phyloP scores from a whole-genome alignment of 1,284 basidiomycete species.

The Leccinum subrobustum region DNA sequence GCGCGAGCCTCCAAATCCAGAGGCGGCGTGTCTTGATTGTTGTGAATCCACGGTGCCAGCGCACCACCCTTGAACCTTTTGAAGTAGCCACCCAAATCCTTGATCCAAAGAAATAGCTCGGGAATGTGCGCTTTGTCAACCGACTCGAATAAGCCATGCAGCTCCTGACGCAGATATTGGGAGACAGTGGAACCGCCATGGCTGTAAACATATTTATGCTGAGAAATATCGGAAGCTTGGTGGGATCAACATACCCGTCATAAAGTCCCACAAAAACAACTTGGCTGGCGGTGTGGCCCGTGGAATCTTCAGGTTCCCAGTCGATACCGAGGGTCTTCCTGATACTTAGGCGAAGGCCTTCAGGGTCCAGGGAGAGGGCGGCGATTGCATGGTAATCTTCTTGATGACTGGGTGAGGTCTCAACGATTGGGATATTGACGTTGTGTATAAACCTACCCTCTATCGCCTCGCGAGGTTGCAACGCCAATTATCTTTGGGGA shows the following conservation, averaged over 20 bases:
- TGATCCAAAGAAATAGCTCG: slow-evolving; percentile 74
- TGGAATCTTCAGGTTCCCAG: slow-evolving; percentile 68
- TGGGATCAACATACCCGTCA: slow-evolving; percentile 64
- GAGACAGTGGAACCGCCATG: slow-evolving; percentile 81
- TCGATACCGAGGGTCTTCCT: slow-evolving; percentile 61
- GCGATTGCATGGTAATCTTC: slow-evolving; percentile 83
- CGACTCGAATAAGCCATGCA: slow-evolving; percentile 79
- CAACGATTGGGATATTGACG: slow-evolving; percentile 3
- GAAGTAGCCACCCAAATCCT: slow-evolving; percentile 84
- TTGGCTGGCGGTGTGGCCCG: slow-evolving; percentile 66
- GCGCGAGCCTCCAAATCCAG: slow-evolving; percentile 83
- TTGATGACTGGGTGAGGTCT: slow-evolving; percentile 54
- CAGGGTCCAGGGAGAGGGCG: slow-evolving; percentile 69
- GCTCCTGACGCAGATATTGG: slow-evolving; percentile 73
- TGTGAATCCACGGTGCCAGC: slow-evolving; percentile 64
- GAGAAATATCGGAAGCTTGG: neutral
- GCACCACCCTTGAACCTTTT: slow-evolving; percentile 82
- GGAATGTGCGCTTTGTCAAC: slow-evolving; percentile 67
- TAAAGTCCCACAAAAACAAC: slow-evolving; percentile 86
- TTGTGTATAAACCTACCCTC: slow-evolving; percentile 49
- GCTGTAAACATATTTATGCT: slow-evolving; percentile 36
- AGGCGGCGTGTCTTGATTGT: slow-evolving; percentile 41
- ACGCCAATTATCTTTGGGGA: slow-evolving; percentile 68
- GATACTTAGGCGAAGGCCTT: slow-evolving; percentile 66
- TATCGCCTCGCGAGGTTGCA: slow-evolving; percentile 72